Base-by-base conservation (phyloP, 495 filamentous ascomycete species). In the Penicillium antarcticum region DNA sequence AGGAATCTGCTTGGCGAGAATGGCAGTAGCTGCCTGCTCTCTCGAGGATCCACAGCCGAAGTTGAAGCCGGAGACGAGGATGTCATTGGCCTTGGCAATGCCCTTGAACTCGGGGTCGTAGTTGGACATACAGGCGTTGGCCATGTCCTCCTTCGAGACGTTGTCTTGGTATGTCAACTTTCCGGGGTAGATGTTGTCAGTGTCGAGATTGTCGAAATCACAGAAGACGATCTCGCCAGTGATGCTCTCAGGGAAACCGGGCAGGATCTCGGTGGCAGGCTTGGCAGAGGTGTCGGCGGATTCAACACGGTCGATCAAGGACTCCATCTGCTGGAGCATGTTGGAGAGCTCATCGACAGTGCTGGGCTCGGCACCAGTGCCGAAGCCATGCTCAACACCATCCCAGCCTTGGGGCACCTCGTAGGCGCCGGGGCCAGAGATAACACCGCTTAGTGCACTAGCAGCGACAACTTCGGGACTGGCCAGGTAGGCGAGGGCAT, bases 381-480 rank as follows among this genome's bases (percentile, higher is more conserved):
- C 90, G 63, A 88, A 84, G 34, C 88, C 88, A 3, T 80, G 75
- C 16, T 85, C 75, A 19, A 90, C 85, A 47, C 83, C 86, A 45
- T 77, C 70, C 48, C 80, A 85, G 37, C 78, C 81, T 37, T 83
- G 80, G 1, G 87, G 88, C 52, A 73, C 74, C 64, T 88, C 56
- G 69, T 96, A 97, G 79, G 81, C 85, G 29, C 89, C 92, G 8
- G 92, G 88, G 1, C 91, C 88, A 2, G 80, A 73, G 40, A 97
- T 90, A 54, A 79, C 82, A 18, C 92, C 92, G 33, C 77, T 74
- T 32, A 96, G 68, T 6, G 92, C 92, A 54, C 87, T 91, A 0
- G 92, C 92, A 13, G 92, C 92, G 3, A 97, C 92, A 11, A 96
- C 87, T 55, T 96, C 92, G 4, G 94, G 92, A 52, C 85, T 91